A percentile compares a stretch with the other conserved stretches of the same genome.
phyloP scores from a whole-genome alignment of 805 yeast species.

The Candida oleophila region DNA sequence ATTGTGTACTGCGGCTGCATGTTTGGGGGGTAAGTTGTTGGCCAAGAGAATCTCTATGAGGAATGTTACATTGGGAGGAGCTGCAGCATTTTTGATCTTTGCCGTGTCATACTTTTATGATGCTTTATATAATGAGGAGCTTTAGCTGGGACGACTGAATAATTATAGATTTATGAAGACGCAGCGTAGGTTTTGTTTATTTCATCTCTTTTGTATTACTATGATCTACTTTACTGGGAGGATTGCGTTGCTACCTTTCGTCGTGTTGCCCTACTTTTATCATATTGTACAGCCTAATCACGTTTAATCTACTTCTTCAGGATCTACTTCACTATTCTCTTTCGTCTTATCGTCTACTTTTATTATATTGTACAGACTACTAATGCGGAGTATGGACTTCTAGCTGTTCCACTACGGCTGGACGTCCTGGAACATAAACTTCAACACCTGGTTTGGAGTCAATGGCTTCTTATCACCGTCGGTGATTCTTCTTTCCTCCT shows the following conservation, averaged over 20 bases:
- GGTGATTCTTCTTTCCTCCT: constrained; percentile 25
- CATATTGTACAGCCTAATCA: too few relatives aligned
- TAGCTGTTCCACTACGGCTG: background rate
- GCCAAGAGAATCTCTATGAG: constrained; percentile 90
- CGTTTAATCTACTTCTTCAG: too few relatives aligned
- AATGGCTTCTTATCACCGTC: constrained; percentile 25
- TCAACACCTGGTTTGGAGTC: constrained; percentile 34
- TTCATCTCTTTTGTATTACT: background rate
- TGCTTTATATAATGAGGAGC: constrained; percentile 41
- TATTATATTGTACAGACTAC: too few relatives aligned
- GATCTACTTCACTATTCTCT: too few relatives aligned
- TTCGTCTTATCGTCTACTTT: too few relatives aligned
- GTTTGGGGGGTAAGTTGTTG: constrained; percentile 84
- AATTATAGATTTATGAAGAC: too few relatives aligned
- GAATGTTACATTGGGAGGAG: constrained; percentile 89
- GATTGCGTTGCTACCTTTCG: too few relatives aligned
- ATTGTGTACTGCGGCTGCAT: constrained; percentile 86
- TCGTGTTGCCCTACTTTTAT: too few relatives aligned
- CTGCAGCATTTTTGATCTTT: constrained; percentile 80
- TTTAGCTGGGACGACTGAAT: background rate
- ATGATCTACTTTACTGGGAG: background rate
- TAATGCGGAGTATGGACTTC: too few relatives aligned
- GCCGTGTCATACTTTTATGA: constrained; percentile 77
- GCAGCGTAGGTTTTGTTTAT: too few relatives aligned
- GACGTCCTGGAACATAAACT: constrained; percentile 34